Percentiles rank a stretch among this genome's conserved stretches.
These are phyloP conservation scores for Colletotrichum lentis DNA, from an alignment of 2,329 filamentous ascomycete genomes.

Conservation along the genomic window DNA sequence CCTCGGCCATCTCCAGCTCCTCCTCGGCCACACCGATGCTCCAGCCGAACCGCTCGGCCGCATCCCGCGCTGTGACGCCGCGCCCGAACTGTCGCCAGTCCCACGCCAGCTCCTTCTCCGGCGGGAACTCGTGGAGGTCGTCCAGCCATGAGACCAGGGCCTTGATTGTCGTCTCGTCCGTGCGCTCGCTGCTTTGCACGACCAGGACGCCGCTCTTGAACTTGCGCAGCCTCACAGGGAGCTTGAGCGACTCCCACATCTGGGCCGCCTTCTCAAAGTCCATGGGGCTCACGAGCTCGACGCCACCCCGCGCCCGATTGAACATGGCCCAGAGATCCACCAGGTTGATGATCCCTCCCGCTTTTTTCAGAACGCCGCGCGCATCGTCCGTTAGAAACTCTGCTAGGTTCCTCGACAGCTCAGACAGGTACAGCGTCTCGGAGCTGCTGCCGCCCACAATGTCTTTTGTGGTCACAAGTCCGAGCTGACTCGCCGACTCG, in stretches of 20 bases:
- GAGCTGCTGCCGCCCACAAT: conserved; percentile 79
- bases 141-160: conserved; percentile 80
- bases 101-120: conserved; percentile 72
- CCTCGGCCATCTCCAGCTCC: conserved; percentile 97
- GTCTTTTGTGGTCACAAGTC: conserved; percentile 92
- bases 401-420: conserved; percentile 82
- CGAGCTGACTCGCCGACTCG: conserved; percentile 83
- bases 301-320: conserved; percentile 89
- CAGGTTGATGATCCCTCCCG: conserved; percentile 87
- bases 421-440: conserved; percentile 88
- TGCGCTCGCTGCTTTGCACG: conserved; percentile 86
- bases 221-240: conserved; percentile 85
- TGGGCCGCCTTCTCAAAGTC: conserved; percentile 91
- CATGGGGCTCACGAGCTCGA: conserved; percentile 89
- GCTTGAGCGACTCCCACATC: conserved; percentile 85
- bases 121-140: conserved; percentile 72
- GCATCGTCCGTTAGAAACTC: conserved; percentile 90
- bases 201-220: conserved; percentile 96
- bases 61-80: conserved; percentile 88
- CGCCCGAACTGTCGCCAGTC: conserved; percentile 81
- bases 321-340: conserved; percentile 95
- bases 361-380: conserved; percentile 76
- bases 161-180: conserved; percentile 87
- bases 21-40: conserved; percentile 95
- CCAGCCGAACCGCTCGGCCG: conserved; percentile 92